Base-by-base conservation (phyloP, 768 basidiomycete species). In the Lentinula sp. region DNA sequence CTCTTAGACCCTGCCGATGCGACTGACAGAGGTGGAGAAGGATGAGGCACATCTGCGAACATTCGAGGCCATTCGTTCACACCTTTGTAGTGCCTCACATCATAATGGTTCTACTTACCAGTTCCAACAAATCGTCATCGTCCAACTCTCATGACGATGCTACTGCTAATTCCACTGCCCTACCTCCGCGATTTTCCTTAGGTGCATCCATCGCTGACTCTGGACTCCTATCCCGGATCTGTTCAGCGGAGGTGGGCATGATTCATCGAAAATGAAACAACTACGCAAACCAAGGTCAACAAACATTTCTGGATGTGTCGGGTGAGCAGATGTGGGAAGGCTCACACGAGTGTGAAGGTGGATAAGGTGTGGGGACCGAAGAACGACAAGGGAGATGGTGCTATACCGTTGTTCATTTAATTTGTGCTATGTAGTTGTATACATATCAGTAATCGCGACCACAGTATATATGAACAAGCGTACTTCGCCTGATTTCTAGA, bases 261-360 rank as follows among this genome's bases (percentile, higher is more conserved):
- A 60, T 45, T 28, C 28, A 39, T 11, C 39, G 8, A 61, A 64
- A 61, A 13, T 57, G 72, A 63, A 66, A 79, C 62, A 74, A 65
- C 66, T 66, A 42, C 34, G 59, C 55, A 72, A 71, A 58, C 67
- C 73, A 63, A 64, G 72, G 61, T 64, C 32, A 59, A 18, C 83
- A 73, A 34, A 75, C 76, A 80, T 65, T 76, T 82, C 66, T 91
- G 86, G 86, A 64, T 50, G 15, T 91, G 89, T 67, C 89, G 88
- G 0, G 85, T 90, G 1, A 64, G 75, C 2, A 78, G 77, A 1
- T 91, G 89, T 67, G 79, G 73, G 9, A 70, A 69, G 13, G 64
- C 74, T 39, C 88, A 89, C 69, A 71, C 74, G 10, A 89, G 87
- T 63, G 77, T 87, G 37, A 77, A 80, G 62, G 66, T 86, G 10